phyloP scores from a whole-genome alignment of 768 basidiomycete species.

The Leucogyrophana mollusca region DNA sequence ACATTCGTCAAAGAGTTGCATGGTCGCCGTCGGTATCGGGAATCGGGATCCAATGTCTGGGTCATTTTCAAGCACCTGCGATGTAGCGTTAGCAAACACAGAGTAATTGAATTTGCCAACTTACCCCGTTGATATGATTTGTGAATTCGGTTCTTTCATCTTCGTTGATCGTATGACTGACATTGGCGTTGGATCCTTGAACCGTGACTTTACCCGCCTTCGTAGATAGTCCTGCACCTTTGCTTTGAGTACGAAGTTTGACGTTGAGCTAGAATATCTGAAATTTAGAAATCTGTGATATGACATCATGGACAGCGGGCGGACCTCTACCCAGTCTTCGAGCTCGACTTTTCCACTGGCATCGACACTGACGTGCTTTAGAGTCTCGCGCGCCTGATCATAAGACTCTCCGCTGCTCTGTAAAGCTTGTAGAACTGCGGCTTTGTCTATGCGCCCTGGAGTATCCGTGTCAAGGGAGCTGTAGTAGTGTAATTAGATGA shows the following conservation, averaged over 20 bases:
- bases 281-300: slow-evolving; percentile 13
- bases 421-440: slow-evolving; percentile 73
- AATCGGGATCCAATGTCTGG: slow-evolving; percentile 76
- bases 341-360: slow-evolving; percentile 94
- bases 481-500: slow-evolving; percentile 7
- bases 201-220: slow-evolving; percentile 91
- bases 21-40: slow-evolving; percentile 93
- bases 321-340: slow-evolving; percentile 97
- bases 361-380: slow-evolving; percentile 93
- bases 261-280: slow-evolving; percentile 61
- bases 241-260: slow-evolving; percentile 62
- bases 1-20: slow-evolving; percentile 98
- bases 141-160: slow-evolving; percentile 95
- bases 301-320: slow-evolving; percentile 28
- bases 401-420: slow-evolving; percentile 86
- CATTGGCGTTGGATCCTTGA: slow-evolving; percentile 91
- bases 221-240: slow-evolving; percentile 48
- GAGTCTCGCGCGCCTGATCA: slow-evolving; percentile 82
- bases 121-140: slow-evolving; percentile 94
- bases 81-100: slow-evolving; percentile 7
- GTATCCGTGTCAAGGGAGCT: slow-evolving; percentile 77
- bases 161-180: slow-evolving; percentile 96
- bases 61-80: slow-evolving; percentile 88
- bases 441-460: slow-evolving; percentile 82
- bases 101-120: slow-evolving; percentile 23